Conservation (phyloP, 148 eudicot species). For the Chenopodium suecicum region DNA sequence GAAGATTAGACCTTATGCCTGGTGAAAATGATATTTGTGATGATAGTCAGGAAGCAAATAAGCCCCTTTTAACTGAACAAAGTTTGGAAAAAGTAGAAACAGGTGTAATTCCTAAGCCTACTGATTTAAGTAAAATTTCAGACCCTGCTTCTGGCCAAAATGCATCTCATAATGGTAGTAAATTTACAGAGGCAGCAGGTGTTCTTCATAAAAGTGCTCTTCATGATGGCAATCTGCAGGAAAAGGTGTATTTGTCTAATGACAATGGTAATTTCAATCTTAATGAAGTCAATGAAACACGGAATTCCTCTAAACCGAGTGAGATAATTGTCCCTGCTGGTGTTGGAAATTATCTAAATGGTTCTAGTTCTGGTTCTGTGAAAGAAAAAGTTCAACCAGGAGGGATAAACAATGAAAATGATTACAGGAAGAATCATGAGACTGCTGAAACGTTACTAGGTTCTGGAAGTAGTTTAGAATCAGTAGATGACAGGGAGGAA, state of each 20-base stretch:
- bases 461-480: conserved; percentile 24
- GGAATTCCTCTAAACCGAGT: background rate
- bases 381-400: conserved; percentile 1
- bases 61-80: conserved; percentile 14
- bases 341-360: conserved; percentile 23
- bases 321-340: conserved; percentile 15
- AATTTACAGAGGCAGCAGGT: conserved; percentile 20
- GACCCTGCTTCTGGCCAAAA: conserved; percentile 6
- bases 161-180: conserved; percentile 11
- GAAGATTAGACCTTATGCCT: conserved; percentile 13
- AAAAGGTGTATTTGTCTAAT: background rate
- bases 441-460: conserved; percentile 16
- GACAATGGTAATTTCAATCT: conserved; percentile 25
- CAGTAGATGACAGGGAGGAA: conserved; percentile 18
- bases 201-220: conserved; percentile 13
- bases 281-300: conserved; percentile 3
- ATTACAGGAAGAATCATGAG: conserved; percentile 19
- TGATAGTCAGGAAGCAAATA: conserved; percentile 16
- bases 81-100: conserved; percentile 28
- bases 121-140: conserved; percentile 18
- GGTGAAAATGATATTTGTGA: conserved; percentile 23
- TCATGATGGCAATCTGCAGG: conserved; percentile 20
- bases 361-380: conserved; percentile 17
- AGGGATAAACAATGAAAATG: conserved; percentile 27
- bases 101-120: conserved; percentile 7